These are phyloP conservation scores for Suillus lakei DNA, from an alignment of 768 basidiomycete genomes.

Conservation along the genomic window DNA sequence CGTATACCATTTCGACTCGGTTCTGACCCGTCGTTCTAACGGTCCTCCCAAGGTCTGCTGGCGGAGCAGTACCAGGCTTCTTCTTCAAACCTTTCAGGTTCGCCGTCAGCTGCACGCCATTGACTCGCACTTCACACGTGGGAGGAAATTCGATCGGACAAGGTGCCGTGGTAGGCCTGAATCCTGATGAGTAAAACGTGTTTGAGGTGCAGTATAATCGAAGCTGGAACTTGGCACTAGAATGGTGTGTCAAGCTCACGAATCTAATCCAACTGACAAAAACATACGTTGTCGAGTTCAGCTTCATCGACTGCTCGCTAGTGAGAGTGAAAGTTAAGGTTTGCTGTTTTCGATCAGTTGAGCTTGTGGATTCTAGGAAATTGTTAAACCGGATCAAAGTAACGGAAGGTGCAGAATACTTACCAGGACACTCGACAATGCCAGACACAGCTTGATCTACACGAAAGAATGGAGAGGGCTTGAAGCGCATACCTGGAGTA, in stretches of 20 bases:
- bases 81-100: constrained; percentile 94
- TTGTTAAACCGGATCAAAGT: constrained; percentile 12
- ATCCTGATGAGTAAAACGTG: constrained; percentile 63
- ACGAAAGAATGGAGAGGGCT: constrained; percentile 77
- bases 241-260: constrained; percentile 1
- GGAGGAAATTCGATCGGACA: constrained; percentile 91
- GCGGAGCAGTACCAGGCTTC: constrained; percentile 93
- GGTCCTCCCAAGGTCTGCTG: constrained; percentile 64
- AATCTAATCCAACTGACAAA: constrained; percentile 10
- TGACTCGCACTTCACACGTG: constrained; percentile 90
- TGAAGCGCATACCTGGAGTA: constrained; percentile 70
- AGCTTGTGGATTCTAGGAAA: constrained; percentile 69
- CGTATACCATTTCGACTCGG: constrained; percentile 86
- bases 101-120: constrained; percentile 66
- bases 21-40: constrained; percentile 53
- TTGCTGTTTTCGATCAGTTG: constrained; percentile 77
- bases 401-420: constrained; percentile 14
- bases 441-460: constrained; percentile 68
- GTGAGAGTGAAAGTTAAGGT: constrained; percentile 66
- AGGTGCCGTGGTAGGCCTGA: constrained; percentile 54
- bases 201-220: constrained; percentile 91
- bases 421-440: constrained; percentile 82
- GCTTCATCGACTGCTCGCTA: constrained; percentile 63
- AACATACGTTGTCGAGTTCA: constrained; percentile 60
- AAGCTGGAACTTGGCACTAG: constrained; percentile 75